These are phyloP conservation scores for Vaccinium corymbosum DNA, from an alignment of 148 eudicot genomes.

Conservation along the genomic window DNA sequence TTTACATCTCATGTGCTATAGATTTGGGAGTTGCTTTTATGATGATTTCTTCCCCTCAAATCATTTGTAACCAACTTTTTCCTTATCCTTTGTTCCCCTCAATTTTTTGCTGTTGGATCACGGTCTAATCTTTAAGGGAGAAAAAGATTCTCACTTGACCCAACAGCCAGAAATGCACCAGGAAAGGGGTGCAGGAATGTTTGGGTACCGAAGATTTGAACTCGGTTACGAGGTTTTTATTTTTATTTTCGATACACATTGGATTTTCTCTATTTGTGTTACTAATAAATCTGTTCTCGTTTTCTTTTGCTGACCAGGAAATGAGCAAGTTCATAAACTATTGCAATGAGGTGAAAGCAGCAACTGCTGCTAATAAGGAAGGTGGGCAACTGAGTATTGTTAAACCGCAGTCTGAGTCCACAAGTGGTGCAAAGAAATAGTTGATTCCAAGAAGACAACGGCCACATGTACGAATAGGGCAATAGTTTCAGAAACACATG, in stretches of 20 bases:
- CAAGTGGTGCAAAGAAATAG: conserved; percentile 33
- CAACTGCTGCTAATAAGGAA: conserved; percentile 76
- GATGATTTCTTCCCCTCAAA: not conserved
- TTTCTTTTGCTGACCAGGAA: conserved; percentile 44
- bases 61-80: not conserved
- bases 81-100: not conserved
- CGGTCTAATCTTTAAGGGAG: not conserved
- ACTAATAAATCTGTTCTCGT: not conserved
- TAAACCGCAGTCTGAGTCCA: conserved; percentile 40
- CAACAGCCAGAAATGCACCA: not conserved
- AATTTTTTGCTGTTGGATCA: not conserved
- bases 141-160: not conserved
- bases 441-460: not conserved
- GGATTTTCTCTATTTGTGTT: not conserved
- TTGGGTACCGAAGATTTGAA: not conserved
- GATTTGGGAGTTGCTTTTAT: not conserved
- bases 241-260: not conserved
- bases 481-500: not conserved
- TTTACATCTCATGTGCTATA: not conserved
- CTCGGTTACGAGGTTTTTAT: not conserved
- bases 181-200: not conserved
- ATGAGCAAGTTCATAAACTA: conserved; percentile 78
- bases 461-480: not conserved
- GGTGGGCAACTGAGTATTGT: conserved; percentile 78
- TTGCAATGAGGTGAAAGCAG: conserved; percentile 81